These are phyloP conservation scores for Morella rubra DNA, from an alignment of 306 rosid species.

Conservation along the genomic window DNA sequence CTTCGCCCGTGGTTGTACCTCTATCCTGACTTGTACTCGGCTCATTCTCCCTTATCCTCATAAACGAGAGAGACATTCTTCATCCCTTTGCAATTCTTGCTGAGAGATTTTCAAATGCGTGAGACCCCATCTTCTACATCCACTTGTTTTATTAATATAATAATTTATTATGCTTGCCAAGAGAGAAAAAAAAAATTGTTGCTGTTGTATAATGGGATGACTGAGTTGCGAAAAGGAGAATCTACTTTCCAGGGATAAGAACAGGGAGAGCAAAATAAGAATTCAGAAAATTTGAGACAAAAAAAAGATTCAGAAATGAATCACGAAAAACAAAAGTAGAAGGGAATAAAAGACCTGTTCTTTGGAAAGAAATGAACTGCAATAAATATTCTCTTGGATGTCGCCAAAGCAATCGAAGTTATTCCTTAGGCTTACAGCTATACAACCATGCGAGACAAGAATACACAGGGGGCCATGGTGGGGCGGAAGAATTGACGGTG, in stretches of 20 bases:
- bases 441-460: neutral
- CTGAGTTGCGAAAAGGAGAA: constrained; percentile 2
- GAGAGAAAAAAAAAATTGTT: neutral
- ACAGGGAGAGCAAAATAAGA: neutral
- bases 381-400: neutral
- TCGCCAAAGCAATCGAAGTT: neutral
- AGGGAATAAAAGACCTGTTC: neutral
- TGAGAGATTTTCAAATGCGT: too few relatives aligned
- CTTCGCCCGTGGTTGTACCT: too few relatives aligned
- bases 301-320: neutral
- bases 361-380: neutral
- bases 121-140: too few relatives aligned
- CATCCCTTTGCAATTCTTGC: too few relatives aligned
- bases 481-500: constrained; percentile 13
- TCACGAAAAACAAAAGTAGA: neutral
- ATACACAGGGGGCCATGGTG: constrained; percentile 13
- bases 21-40: too few relatives aligned
- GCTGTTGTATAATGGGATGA: neutral
- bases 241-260: neutral
- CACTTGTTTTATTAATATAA: too few relatives aligned
- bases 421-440: constrained; percentile 5
- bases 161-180: too few relatives aligned
- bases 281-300: too few relatives aligned
- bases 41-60: too few relatives aligned
- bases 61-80: too few relatives aligned